Conservation (phyloP, 1,284 basidiomycete species). For the Ceratobasidium sp. region DNA sequence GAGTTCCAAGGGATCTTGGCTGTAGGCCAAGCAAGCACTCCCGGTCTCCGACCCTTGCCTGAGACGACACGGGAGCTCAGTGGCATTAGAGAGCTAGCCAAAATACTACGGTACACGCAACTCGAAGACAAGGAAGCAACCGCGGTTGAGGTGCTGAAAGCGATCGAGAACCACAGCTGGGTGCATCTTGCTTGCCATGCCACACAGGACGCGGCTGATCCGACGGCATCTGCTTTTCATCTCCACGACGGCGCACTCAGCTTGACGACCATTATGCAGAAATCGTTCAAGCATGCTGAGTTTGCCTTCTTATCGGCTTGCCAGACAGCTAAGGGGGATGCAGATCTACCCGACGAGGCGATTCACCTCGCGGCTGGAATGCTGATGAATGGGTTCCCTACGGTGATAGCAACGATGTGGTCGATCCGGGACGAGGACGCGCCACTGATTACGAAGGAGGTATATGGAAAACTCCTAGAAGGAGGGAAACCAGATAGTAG, state of each 20-base stretch:
- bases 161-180: background rate
- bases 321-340: background rate
- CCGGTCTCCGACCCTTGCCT: background rate
- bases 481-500: background rate
- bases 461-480: conserved; percentile 4
- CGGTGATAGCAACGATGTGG: conserved; percentile 31
- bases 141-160: background rate
- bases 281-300: background rate
- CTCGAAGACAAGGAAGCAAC: background rate
- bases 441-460: background rate
- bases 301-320: conserved; percentile 17
- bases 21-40: background rate
- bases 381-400: conserved; percentile 13
- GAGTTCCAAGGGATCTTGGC: background rate
- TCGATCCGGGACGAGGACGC: conserved; percentile 35
- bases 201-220: background rate
- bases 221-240: background rate
- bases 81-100: background rate
- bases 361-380: conserved; percentile 13
- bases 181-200: conserved; percentile 25
- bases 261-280: background rate
- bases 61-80: background rate
- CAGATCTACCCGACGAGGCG: background rate
- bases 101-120: background rate
- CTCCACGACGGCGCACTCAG: background rate